Base-by-base conservation (phyloP, 768 basidiomycete genomes). In the Wakefieldia striispora region DNA sequence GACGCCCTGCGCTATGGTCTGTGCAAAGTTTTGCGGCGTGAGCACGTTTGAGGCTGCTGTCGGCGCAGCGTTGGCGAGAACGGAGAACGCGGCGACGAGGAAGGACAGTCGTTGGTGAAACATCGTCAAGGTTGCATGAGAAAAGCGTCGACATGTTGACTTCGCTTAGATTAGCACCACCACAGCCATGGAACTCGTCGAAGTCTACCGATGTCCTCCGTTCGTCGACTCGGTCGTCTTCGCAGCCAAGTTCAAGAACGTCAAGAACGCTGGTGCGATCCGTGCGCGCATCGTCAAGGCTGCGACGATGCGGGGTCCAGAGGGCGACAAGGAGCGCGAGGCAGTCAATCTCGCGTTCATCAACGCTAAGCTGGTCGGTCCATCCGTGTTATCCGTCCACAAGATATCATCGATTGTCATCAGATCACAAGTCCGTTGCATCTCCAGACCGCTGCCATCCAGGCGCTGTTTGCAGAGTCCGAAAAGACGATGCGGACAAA, bases 291-390 rank as follows among this genome's bases (percentile, higher is more conserved):
- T 98, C 41, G 75, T 95, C 43, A 70, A 71, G 6, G 93, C 93
- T 0, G 78, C 90, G 3, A 77, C 75, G 10, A 69, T 80, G 37
- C 65, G 73, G 16, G 88, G 85, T 0, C 66, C 65, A 1, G 75
- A 76, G 7, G 91, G 91, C 17, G 81, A 89, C 23, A 59, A 56
- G 13, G 87, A 90, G 59, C 79, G 91, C 44, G 81, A 81, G 24
- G 79, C 80, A n/a, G 79, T 97, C 57, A 91, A 94, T 60, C 97
- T 90, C 70, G 88, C 89, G 0, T 97, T 97, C 68, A 74, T 98
- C 61, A 88, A 97, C 64, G 91, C 90, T 19, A 75, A 74, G 31
- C 78, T 92, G 61, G 93, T 95, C 54, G 53, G 88, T 16, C 14
- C 33, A 9, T 67, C 16, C n/a, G 6, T 56, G 24, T 9, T 11